A percentile compares a stretch with the other conserved stretches of the same genome.
These are phyloP conservation scores for Eucommia ulmoides DNA, from an alignment of 257 asterid species.

Conservation along the genomic window DNA sequence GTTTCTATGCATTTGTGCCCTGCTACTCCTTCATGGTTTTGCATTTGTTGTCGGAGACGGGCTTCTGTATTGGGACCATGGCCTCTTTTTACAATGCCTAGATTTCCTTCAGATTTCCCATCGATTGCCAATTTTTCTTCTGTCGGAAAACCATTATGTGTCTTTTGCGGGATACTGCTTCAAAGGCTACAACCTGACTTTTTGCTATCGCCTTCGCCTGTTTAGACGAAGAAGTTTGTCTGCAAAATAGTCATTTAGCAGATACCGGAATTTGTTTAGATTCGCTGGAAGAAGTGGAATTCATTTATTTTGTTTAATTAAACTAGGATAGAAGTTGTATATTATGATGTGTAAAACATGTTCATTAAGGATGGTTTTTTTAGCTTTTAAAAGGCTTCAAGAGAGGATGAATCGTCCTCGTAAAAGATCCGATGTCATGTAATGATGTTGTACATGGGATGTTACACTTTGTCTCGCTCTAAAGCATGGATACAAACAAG, in stretches of 20 bases:
- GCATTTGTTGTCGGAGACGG: conserved; percentile 56
- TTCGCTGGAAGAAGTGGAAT: background rate
- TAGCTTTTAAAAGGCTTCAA: too few species aligned
- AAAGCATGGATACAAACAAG: too few species aligned
- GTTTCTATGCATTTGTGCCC: conserved; percentile 70
- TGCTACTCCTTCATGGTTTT: conserved; percentile 56
- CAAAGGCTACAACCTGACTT: conserved; percentile 62
- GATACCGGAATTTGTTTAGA: background rate
- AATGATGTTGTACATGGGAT: too few species aligned
- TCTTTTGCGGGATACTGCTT: conserved; percentile 72
- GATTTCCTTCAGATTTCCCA: conserved; percentile 36
- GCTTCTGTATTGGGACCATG: conserved; percentile 40
- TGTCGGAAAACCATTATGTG: conserved; percentile 48
- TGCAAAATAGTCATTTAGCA: background rate
- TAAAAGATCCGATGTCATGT: too few species aligned
- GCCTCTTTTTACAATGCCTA: conserved; percentile 32
- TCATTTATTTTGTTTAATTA: too few species aligned
- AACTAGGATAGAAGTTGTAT: too few species aligned
- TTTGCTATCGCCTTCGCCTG: conserved; percentile 58
- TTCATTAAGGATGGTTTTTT: too few species aligned
- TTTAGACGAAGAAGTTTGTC: conserved; percentile 12
- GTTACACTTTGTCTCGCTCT: too few species aligned
- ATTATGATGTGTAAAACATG: too few species aligned
- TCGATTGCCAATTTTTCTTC: conserved; percentile 17
- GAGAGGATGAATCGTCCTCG: too few species aligned